These are phyloP conservation scores for Bidens hawaiensis DNA, from an alignment of 140 eudicot species.

Conservation along the genomic window DNA sequence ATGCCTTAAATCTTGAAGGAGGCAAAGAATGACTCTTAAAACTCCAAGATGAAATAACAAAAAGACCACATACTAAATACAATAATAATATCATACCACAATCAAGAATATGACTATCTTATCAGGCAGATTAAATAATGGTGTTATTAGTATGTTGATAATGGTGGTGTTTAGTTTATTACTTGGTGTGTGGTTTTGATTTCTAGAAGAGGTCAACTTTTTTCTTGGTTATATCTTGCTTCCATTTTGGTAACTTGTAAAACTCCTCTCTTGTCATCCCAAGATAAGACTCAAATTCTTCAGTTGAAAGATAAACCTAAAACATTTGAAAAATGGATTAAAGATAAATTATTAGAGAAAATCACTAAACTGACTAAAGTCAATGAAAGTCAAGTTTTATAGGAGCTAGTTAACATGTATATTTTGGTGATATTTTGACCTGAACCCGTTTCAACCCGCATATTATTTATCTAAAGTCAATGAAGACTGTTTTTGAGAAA, in stretches of 20 bases:
- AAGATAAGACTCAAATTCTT: slow-evolving; percentile 68
- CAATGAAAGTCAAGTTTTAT: no score
- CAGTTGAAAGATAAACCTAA: slow-evolving; percentile 84
- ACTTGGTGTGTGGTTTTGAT: slow-evolving; percentile 19
- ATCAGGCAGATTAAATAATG: background rate
- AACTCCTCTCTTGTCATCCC: slow-evolving; percentile 77
- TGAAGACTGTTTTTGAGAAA: background rate
- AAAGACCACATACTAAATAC: slow-evolving; percentile 20
- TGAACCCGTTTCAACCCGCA: background rate
- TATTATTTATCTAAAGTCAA: background rate
- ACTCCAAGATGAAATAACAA: slow-evolving; percentile 15
- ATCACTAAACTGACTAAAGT: no score
- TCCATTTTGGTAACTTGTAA: slow-evolving; percentile 87
- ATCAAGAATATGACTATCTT: slow-evolving; percentile 5
- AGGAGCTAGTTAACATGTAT: no score
- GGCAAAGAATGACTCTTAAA: slow-evolving; percentile 18
- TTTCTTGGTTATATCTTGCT: slow-evolving; percentile 85
- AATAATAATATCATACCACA: slow-evolving; percentile 21
- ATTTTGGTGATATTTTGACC: slow-evolving; percentile 3
- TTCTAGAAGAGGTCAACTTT: slow-evolving; percentile 81
- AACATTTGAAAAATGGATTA: slow-evolving; percentile 3
- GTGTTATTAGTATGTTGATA: slow-evolving; percentile 18
- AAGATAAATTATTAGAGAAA: background rate
- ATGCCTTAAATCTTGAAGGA: slow-evolving; percentile 16
- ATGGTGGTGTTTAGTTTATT: slow-evolving; percentile 26